A percentile compares a stretch with the other conserved stretches of the same genome.
phyloP scores from a whole-genome alignment of 208 protist species.

The Trypanosoma mega region DNA sequence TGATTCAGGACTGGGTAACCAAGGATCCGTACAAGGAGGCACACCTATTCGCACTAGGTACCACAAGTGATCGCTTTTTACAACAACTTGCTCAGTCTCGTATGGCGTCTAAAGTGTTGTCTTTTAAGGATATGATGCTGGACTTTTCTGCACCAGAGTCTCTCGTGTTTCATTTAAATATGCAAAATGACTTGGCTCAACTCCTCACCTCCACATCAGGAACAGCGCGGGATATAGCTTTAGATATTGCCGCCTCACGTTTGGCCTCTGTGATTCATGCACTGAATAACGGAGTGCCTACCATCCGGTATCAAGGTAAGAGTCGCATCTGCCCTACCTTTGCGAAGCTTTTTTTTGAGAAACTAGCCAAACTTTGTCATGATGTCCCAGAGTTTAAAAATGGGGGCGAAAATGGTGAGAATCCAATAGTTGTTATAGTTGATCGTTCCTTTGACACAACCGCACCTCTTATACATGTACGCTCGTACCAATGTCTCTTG shows the following conservation, averaged over 20 bases:
- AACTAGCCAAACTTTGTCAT: slow-evolving; percentile 36
- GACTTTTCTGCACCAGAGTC: slow-evolving; percentile 66
- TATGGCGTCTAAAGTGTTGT: slow-evolving; percentile 41
- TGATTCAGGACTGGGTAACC: slow-evolving; percentile 69
- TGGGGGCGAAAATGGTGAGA: slow-evolving; percentile 18
- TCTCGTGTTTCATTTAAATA: slow-evolving; percentile 67
- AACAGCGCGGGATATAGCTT: slow-evolving; percentile 31
- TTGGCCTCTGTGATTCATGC: slow-evolving; percentile 63
- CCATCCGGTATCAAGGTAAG: slow-evolving; percentile 65
- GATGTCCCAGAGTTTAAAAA: slow-evolving; percentile 38
- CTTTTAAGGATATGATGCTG: slow-evolving; percentile 67
- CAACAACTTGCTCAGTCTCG: slow-evolving; percentile 46
- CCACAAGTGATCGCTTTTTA: slow-evolving; percentile 35
- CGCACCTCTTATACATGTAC: slow-evolving; percentile 78
- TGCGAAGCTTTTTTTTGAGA: slow-evolving; percentile 40
- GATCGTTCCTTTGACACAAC: slow-evolving; percentile 79
- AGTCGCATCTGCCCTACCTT: slow-evolving; percentile 47
- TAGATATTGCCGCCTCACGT: slow-evolving; percentile 45
- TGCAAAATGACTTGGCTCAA: slow-evolving; percentile 46
- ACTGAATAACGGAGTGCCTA: slow-evolving; percentile 49
- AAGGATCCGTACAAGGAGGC: slow-evolving; percentile 62
- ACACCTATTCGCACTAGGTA: slow-evolving; percentile 72
- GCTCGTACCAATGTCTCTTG: slow-evolving; percentile 82
- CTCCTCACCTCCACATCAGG: slow-evolving; percentile 42
- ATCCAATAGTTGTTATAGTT: slow-evolving; percentile 71